Percentiles rank a stretch among this genome's conserved stretches.
Conservation (phyloP, 2,329 filamentous ascomycete species). For the Penicillium sumatraense region DNA sequence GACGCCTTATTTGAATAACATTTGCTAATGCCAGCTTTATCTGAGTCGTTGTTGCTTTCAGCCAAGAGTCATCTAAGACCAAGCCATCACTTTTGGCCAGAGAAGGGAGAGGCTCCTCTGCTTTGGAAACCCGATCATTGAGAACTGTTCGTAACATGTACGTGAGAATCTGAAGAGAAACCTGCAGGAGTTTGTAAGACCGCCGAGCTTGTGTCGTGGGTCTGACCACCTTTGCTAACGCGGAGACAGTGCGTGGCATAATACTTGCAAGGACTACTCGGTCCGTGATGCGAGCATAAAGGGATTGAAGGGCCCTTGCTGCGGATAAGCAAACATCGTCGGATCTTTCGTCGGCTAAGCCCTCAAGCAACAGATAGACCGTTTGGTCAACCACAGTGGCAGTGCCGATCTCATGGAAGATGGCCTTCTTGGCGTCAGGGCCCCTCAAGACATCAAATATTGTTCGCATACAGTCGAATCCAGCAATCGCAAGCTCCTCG, state of each 20-base stretch:
- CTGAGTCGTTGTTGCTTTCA: constrained; percentile 78
- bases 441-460: constrained; percentile 66
- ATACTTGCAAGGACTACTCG: constrained; percentile 80
- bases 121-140: constrained; percentile 45
- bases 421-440: constrained; percentile 45
- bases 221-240: constrained; percentile 74
- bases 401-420: constrained; percentile 59
- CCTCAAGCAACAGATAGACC: constrained; percentile 78
- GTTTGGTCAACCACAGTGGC: constrained; percentile 82
- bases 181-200: constrained; percentile 67
- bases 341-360: constrained; percentile 66
- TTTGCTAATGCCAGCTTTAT: constrained; percentile 81
- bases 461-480: constrained; percentile 70
- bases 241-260: constrained; percentile 84
- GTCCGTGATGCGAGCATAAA: constrained; percentile 70
- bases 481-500: constrained; percentile 76
- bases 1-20: constrained; percentile 74
- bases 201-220: constrained; percentile 66
- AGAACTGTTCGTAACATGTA: constrained; percentile 51
- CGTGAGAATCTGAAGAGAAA: constrained; percentile 63
- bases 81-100: constrained; percentile 41
- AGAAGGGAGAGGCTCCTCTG: constrained; percentile 24
- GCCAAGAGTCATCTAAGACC: constrained; percentile 64
- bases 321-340: constrained; percentile 73
- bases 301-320: constrained; percentile 64